phyloP scores from a whole-genome alignment of 305 asterid species.

The Ilex paraguariensis region DNA sequence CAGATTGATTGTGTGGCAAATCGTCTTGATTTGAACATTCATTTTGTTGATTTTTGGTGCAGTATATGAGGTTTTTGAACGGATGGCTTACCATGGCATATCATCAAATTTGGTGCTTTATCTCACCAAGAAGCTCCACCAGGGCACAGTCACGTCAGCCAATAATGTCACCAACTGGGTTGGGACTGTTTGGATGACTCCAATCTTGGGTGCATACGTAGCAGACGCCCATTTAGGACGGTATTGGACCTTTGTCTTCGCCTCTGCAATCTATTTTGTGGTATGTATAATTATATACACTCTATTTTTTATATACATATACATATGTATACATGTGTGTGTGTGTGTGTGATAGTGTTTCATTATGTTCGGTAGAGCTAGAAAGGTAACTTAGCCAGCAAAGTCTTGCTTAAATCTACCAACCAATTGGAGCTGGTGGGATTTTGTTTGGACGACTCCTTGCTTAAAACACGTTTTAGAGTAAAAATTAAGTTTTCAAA shows the following conservation, averaged over 20 bases:
- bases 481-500: too few species aligned
- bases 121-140: conserved; percentile 51
- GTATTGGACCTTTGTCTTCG: conserved; percentile 62
- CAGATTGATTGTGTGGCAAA: too few species aligned
- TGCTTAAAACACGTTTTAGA: too few species aligned
- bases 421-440: too few species aligned
- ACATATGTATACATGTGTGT: too few species aligned
- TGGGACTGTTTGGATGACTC: conserved; percentile 83
- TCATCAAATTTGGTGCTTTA: conserved; percentile 69
- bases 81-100: conserved; percentile 83
- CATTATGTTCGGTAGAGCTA: too few species aligned
- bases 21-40: too few species aligned
- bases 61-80: conserved; percentile 90
- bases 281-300: conserved; percentile 21
- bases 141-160: conserved; percentile 66
- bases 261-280: conserved; percentile 52
- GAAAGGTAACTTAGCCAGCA: too few species aligned
- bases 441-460: too few species aligned
- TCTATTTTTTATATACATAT: too few species aligned
- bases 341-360: too few species aligned
- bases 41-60: conserved; percentile 1
- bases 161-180: conserved; percentile 81
- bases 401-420: too few species aligned
- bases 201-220: conserved; percentile 65
- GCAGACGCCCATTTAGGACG: conserved; percentile 84